Percentiles rank a stretch among this genome's conserved stretches.
These are phyloP conservation scores for Malus hybrid DNA, from an alignment of 331 rosid genomes.

Conservation along the genomic window DNA sequence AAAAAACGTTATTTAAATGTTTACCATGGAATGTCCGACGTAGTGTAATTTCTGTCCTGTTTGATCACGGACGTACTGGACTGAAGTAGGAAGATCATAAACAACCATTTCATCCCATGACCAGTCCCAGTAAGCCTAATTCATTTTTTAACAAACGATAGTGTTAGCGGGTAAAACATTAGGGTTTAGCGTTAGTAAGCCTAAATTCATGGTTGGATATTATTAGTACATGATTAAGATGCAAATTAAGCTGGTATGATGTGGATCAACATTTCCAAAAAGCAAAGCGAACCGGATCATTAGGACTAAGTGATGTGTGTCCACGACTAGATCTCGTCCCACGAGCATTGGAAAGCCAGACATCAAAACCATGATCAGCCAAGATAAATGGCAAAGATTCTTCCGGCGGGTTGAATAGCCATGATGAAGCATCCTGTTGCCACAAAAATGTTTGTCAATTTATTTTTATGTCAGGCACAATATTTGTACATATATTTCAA, in stretches of 20 bases:
- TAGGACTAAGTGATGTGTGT: constrained; percentile 31
- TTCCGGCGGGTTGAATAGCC: constrained; percentile 59
- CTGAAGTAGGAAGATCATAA: constrained; percentile 64
- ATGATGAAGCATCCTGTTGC: constrained; percentile 67
- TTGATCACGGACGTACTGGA: constrained; percentile 51
- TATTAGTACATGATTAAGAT: neutral
- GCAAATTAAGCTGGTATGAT: neutral
- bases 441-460: neutral
- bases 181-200: too few species aligned
- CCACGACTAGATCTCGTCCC: constrained; percentile 60
- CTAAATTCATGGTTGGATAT: neutral
- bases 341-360: constrained; percentile 73
- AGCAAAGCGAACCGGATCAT: constrained; percentile 38
- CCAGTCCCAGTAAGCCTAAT: constrained; percentile 75
- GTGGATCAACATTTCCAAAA: neutral
- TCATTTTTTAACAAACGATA: too few species aligned
- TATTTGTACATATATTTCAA: neutral
- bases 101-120: constrained; percentile 83
- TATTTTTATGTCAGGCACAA: too few species aligned
- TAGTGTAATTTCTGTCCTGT: constrained; percentile 65
- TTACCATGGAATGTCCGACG: constrained; percentile 80
- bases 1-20: neutral
- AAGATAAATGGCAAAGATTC: constrained; percentile 63
- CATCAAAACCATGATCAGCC: constrained; percentile 80
- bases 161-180: too few species aligned